A percentile compares a stretch with the other conserved stretches of the same genome.
phyloP scores from a whole-genome alignment of 495 filamentous ascomycete species.

The Cudoniella acicularis region DNA sequence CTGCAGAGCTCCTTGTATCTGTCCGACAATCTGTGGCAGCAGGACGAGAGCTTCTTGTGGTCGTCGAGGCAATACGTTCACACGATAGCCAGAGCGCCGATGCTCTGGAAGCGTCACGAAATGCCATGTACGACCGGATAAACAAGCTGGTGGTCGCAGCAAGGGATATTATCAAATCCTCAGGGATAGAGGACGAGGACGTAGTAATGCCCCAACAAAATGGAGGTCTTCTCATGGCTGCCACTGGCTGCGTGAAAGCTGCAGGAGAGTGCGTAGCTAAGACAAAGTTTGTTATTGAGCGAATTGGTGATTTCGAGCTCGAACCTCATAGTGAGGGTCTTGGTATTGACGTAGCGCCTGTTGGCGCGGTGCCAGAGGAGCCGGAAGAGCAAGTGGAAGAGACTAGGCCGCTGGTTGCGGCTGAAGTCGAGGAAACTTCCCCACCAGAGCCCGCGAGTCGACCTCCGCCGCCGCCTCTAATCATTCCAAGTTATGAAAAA shows the following conservation, averaged over 20 bases:
- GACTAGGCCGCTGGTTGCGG: neutral
- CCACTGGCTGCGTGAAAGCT: constrained; percentile 84
- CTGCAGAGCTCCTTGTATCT: constrained; percentile 69
- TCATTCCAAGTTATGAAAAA: constrained; percentile 35
- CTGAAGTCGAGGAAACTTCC: constrained; percentile 4
- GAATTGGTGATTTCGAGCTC: constrained; percentile 91
- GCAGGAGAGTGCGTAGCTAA: constrained; percentile 89
- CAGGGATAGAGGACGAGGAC: constrained; percentile 61
- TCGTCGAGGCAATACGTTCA: constrained; percentile 80
- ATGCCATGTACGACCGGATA: constrained; percentile 76
- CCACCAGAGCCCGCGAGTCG: constrained; percentile 25
- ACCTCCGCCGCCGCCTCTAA: constrained; percentile 24
- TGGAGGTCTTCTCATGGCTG: constrained; percentile 70
- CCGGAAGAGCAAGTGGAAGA: constrained; percentile 8
- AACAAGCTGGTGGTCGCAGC: constrained; percentile 75
- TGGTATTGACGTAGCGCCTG: constrained; percentile 42
- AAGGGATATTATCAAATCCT: constrained; percentile 66
- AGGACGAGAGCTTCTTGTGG: constrained; percentile 68
- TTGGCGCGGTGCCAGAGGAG: constrained; percentile 28
- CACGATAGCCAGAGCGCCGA: constrained; percentile 65
- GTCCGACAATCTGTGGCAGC: constrained; percentile 75
- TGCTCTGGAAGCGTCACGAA: constrained; percentile 63
- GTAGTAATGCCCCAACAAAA: constrained; percentile 80
- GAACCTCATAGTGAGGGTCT: constrained; percentile 46
- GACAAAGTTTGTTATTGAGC: constrained; percentile 79